A percentile compares a stretch with the other conserved stretches of the same genome.
These are phyloP conservation scores for Quercus ilex DNA, from an alignment of 306 rosid genomes.

Conservation along the genomic window DNA sequence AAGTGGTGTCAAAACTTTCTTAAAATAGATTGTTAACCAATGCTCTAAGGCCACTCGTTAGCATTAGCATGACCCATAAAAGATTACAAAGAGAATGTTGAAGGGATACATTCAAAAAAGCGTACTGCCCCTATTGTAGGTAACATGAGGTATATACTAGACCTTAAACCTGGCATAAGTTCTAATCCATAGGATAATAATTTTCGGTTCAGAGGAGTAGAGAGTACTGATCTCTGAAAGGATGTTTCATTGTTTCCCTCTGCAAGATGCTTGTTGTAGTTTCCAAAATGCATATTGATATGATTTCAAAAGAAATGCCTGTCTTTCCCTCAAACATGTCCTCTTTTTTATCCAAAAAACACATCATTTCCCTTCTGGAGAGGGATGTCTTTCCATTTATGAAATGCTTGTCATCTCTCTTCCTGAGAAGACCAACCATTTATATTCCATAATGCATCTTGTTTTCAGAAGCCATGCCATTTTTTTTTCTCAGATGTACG, in stretches of 20 bases:
- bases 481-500: not conserved
- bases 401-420: not conserved
- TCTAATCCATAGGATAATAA: not conserved
- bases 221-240: not conserved
- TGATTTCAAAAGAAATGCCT: not conserved
- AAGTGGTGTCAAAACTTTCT: too few species aligned
- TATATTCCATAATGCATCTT: not conserved
- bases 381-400: not conserved
- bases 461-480: not conserved
- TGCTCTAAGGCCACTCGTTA: accelerated
- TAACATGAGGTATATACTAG: not conserved
- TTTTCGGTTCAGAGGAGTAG: not conserved
- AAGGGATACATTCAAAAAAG: too few species aligned
- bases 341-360: not conserved
- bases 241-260: not conserved
- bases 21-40: too few species aligned
- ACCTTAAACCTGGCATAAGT: not conserved
- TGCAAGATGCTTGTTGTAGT: not conserved
- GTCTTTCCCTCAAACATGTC: not conserved
- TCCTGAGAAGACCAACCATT: too few species aligned
- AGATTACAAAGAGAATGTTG: not conserved
- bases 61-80: too few species aligned
- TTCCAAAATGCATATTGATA: too few species aligned
- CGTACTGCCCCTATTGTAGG: not conserved
- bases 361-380: not conserved